Percentiles rank a stretch among this genome's conserved stretches.
Evolutionary conservation across 148 eudicot genomes (phyloP).

Genomic region (Nyssa sinensis): DNA sequence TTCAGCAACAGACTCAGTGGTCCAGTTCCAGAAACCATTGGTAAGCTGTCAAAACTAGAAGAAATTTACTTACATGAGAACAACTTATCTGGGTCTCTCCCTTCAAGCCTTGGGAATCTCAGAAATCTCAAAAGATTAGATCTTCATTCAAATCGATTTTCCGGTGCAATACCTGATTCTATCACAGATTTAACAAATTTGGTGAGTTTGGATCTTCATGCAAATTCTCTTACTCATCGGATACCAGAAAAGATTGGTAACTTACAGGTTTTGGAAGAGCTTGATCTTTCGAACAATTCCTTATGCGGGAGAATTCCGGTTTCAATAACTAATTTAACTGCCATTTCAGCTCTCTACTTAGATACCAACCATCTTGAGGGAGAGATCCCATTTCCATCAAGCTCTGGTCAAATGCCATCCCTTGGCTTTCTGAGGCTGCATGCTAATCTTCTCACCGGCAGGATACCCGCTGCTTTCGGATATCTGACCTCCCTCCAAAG

Average conservation of each 20-base stretch:
- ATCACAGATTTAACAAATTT: slow-evolving; percentile 31
- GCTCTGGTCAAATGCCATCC: slow-evolving; percentile 37
- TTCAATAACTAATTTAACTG: slow-evolving; percentile 35
- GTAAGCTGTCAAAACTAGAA: slow-evolving; percentile 45
- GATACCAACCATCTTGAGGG: slow-evolving; percentile 49
- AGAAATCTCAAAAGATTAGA: slow-evolving; percentile 22
- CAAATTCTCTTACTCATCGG: slow-evolving; percentile 29
- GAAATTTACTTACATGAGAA: slow-evolving; percentile 45
- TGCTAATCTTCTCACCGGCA: slow-evolving; percentile 48
- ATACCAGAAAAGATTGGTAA: slow-evolving; percentile 40
- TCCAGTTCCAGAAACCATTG: slow-evolving; percentile 44
- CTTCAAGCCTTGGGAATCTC: slow-evolving; percentile 35
- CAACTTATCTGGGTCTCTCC: slow-evolving; percentile 34
- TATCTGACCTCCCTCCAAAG: slow-evolving; percentile 39
- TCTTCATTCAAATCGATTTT: slow-evolving; percentile 34
- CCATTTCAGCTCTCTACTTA: slow-evolving; percentile 29
- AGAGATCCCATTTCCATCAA: slow-evolving; percentile 44
- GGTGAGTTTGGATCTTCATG: slow-evolving; percentile 34
- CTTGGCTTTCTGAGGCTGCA: slow-evolving; percentile 47
- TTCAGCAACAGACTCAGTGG: slow-evolving; percentile 40
- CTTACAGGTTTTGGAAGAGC: slow-evolving; percentile 31
- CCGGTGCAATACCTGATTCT: slow-evolving; percentile 43
- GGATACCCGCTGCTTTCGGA: slow-evolving; percentile 36
- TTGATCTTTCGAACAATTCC: slow-evolving; percentile 41
- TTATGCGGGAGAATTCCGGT: slow-evolving; percentile 36